Base-by-base conservation (phyloP, 768 basidiomycete species). In the Lentinula lateritia region DNA sequence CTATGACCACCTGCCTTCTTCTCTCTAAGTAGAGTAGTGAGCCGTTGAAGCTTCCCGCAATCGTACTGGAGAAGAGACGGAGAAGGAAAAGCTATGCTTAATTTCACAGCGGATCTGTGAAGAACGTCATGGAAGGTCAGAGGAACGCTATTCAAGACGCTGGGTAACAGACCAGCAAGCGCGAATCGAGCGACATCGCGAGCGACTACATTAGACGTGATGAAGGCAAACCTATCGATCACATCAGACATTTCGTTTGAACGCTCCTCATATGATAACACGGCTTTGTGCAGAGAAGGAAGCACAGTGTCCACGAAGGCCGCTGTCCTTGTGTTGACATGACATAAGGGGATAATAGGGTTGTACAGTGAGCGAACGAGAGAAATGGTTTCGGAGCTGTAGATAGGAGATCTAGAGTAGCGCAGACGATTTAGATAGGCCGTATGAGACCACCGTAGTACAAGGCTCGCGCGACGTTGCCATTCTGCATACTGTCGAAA, bases 81-180 rank as follows among this genome's bases (percentile, higher is more conserved):
- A 66, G 95, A 92, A 0, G 95, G 95, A 71, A 98, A 97, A 1
- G 93, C 95, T 58, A 98, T 93, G 66, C 94, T 92, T 35, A 93
- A 80, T 70, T 92, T 93, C 65, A 94, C 92, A 45, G 82, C 85
- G 1, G 88, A 74, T 28, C 76, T 80, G 70, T 97, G 95, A 10
- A 97, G 71, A 20, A 81, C 73, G 0, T 75, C 74, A 68, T 95
- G 93, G 67, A 94, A 90, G 15, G 75, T 74, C 1, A 74, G 70
- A 5, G 77, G 67, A 63, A 77, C 74, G 2, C 65, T 63, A 5
- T 64, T 50, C 58, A 73, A n/a, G 8, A 50, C 42, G 58, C 71
- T 65, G 65, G 73, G 58, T 12, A 38, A n/a, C 63, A 68, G 46
- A 6, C 82, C 84, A 0, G 82, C 66, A 5, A 95, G 78, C 1